These are phyloP conservation scores for Lachnellula suecica DNA, from an alignment of 2,329 filamentous ascomycete species.

Conservation along the genomic window DNA sequence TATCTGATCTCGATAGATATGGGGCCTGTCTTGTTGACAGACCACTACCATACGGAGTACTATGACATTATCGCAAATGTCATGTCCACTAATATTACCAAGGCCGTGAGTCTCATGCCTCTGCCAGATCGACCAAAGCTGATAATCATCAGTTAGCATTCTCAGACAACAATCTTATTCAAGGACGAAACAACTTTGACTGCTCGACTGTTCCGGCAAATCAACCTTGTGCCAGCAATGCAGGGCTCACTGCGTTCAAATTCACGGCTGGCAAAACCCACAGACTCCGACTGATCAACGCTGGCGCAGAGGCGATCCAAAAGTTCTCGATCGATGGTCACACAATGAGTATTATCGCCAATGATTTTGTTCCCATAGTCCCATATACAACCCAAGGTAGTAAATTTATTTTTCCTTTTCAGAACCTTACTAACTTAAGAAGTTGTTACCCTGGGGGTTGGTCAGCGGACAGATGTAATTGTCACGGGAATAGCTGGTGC, in stretches of 20 bases:
- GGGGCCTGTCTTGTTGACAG: too few species aligned
- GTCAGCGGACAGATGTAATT: conserved; percentile 45
- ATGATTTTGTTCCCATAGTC: conserved; percentile 57
- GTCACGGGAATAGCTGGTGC: conserved; percentile 46
- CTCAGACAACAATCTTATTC: conserved; percentile 32
- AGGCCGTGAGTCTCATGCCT: too few species aligned
- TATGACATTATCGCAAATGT: too few species aligned
- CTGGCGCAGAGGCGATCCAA: conserved; percentile 42
- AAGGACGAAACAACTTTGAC: conserved; percentile 26
- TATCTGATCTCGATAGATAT: conserved; percentile 42
- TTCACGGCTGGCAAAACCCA: conserved; percentile 42
- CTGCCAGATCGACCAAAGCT: conserved; percentile 35
- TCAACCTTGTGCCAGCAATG: conserved; percentile 14
- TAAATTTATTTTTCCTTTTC: conserved; percentile 30
- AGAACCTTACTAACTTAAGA: background rate
- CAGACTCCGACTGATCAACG: conserved; percentile 47
- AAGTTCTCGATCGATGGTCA: conserved; percentile 47
- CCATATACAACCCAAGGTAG: conserved; percentile 64
- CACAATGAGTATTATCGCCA: conserved; percentile 62
- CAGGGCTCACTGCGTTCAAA: conserved; percentile 29
- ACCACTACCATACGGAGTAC: too few species aligned
- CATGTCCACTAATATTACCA: too few species aligned
- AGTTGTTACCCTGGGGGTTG: conserved; percentile 54
- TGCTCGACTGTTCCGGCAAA: conserved; percentile 12
- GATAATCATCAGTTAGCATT: conserved; percentile 32